These are phyloP conservation scores for Colletotrichum camelliae DNA, from an alignment of 2,329 filamentous ascomycete species.

Conservation along the genomic window DNA sequence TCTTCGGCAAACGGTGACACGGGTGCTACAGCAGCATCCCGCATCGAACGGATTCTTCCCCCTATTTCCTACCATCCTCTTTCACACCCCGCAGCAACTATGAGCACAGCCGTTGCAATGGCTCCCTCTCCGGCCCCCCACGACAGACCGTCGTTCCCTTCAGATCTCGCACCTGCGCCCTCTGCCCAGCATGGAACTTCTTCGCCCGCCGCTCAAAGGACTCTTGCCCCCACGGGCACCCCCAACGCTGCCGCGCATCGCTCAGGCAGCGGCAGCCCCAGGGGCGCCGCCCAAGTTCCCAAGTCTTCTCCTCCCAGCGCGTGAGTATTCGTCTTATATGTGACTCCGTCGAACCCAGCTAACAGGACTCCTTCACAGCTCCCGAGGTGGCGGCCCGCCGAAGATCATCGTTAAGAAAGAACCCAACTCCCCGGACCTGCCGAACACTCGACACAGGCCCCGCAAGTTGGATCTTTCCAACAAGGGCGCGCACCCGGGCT, in stretches of 20 bases:
- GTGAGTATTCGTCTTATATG: constrained; percentile 47
- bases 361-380: constrained; percentile 34
- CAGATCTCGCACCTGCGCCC: constrained; percentile 48
- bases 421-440: constrained; percentile 83
- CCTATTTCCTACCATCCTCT: neutral
- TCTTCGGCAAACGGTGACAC: neutral
- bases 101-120: constrained; percentile 74
- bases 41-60: neutral
- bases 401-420: constrained; percentile 98
- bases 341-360: neutral
- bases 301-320: constrained; percentile 65
- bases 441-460: constrained; percentile 74
- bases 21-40: constrained; percentile 5
- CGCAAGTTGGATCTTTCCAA: constrained; percentile 78
- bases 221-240: constrained; percentile 42
- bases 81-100: constrained; percentile 40
- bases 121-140: constrained; percentile 71
- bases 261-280: constrained; percentile 61
- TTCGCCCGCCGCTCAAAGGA: constrained; percentile 53
- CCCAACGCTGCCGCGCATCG: constrained; percentile 51
- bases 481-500: constrained; percentile 55
- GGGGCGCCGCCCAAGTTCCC: constrained; percentile 38
- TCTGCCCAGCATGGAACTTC: constrained; percentile 32
- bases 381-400: constrained; percentile 62
- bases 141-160: constrained; percentile 64